Conservation (phyloP, 352 stramenopile genomes). For the Phytophthora pseudosyringae region DNA sequence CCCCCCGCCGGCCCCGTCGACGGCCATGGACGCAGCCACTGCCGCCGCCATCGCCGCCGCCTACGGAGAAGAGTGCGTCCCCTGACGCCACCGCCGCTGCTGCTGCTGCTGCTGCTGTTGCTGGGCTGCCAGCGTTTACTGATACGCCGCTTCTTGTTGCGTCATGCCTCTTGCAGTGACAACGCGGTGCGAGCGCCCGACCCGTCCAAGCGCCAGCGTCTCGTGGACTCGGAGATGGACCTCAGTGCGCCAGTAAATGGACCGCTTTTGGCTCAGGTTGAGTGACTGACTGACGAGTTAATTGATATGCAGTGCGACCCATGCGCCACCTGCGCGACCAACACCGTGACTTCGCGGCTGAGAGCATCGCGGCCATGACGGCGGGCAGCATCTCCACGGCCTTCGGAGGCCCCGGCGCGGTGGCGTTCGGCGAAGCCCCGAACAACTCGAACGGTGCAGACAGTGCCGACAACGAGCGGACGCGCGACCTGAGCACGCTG, state of each 20-base stretch:
- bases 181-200: slow-evolving; percentile 79
- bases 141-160: neutral
- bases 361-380: slow-evolving; percentile 83
- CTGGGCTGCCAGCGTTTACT: neutral
- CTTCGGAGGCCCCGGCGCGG: slow-evolving; percentile 39
- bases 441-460: slow-evolving; percentile 18
- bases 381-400: slow-evolving; percentile 49
- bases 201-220: slow-evolving; percentile 82
- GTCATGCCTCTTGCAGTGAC: slow-evolving; percentile 14
- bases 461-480: slow-evolving; percentile 16
- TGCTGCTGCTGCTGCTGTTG: slow-evolving; percentile 3
- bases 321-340: slow-evolving; percentile 71
- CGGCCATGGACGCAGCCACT: slow-evolving; percentile 34
- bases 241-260: slow-evolving; percentile 29
- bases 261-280: neutral
- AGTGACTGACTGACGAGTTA: slow-evolving; percentile 4
- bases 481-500: slow-evolving; percentile 67
- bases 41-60: slow-evolving; percentile 41
- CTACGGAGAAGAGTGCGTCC: slow-evolving; percentile 47
- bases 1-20: slow-evolving; percentile 5
- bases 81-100: neutral
- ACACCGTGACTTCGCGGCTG: slow-evolving; percentile 82
- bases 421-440: slow-evolving; percentile 15
- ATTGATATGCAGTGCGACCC: slow-evolving; percentile 33
- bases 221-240: slow-evolving; percentile 66